Conservation (phyloP, 257 asterid species). For the Jaltomata sinuosa region DNA sequence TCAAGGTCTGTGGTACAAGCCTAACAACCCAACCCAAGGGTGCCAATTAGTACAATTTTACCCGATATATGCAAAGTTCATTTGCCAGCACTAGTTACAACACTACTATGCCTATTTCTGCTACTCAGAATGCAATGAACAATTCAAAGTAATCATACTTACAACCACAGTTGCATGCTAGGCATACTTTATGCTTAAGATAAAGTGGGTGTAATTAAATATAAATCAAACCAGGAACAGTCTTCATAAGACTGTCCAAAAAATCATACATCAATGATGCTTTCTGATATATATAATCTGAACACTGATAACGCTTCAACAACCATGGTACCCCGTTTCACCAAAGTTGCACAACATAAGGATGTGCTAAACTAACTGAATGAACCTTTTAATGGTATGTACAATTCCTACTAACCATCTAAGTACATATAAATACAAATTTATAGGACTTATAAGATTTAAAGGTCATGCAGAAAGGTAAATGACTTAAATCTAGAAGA, state of each 20-base stretch:
- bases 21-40: too few species aligned
- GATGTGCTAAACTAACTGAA: not conserved
- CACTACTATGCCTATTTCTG: not conserved
- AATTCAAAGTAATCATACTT: not conserved
- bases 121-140: not conserved
- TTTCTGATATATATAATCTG: not conserved
- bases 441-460: not conserved
- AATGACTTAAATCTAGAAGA: not conserved
- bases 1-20: too few species aligned
- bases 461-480: not conserved
- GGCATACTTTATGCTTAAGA: not conserved
- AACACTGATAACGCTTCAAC: not conserved
- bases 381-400: not conserved
- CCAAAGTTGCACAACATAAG: not conserved
- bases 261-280: not conserved
- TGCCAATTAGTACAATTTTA: too few species aligned
- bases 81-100: not conserved
- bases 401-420: not conserved
- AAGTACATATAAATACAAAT: not conserved
- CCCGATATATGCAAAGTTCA: too few species aligned
- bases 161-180: not conserved
- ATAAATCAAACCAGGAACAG: not conserved
- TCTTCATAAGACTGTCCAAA: not conserved
- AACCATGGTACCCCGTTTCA: not conserved
- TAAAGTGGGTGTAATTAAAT: not conserved